Conservation (phyloP, 139 green algal species). For the Gonium pectorale region DNA sequence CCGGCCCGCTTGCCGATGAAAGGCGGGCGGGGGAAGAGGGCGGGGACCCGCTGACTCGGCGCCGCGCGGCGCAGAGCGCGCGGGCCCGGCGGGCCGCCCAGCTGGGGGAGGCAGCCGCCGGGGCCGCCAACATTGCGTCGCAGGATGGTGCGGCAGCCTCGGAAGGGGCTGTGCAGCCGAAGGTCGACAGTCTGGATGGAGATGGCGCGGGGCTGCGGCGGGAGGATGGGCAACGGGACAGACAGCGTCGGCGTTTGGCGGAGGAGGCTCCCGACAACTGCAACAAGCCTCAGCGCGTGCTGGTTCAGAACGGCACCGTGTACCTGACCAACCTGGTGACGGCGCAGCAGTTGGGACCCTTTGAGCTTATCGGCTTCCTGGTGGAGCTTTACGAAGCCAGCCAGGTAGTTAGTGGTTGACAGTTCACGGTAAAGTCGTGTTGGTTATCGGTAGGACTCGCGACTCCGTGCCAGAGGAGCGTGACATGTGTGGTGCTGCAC, state of each 20-base stretch:
- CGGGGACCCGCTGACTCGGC: too few species aligned
- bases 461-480: not conserved
- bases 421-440: not conserved
- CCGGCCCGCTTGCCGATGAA: too few species aligned
- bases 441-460: not conserved
- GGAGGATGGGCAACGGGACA: not conserved
- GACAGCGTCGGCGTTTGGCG: too few species aligned
- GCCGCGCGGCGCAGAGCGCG: too few species aligned
- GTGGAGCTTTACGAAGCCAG: slow-evolving; percentile 12
- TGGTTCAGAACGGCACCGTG: not conserved
- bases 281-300: not conserved
- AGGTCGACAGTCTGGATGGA: not conserved
- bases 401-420: not conserved
- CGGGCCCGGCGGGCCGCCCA: too few species aligned
- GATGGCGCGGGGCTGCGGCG: not conserved
- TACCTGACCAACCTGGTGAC: slow-evolving; percentile 3
- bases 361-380: slow-evolving; percentile 18
- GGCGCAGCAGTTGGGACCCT: not conserved
- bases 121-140: too few species aligned
- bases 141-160: not conserved
- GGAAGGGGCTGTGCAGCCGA: not conserved
- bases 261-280: not conserved
- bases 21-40: too few species aligned
- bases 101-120: too few species aligned
- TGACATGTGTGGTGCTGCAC: not conserved